phyloP scores from a whole-genome alignment of 2,329 filamentous ascomycete genomes.

The Teratosphaeriaceae sp. region DNA sequence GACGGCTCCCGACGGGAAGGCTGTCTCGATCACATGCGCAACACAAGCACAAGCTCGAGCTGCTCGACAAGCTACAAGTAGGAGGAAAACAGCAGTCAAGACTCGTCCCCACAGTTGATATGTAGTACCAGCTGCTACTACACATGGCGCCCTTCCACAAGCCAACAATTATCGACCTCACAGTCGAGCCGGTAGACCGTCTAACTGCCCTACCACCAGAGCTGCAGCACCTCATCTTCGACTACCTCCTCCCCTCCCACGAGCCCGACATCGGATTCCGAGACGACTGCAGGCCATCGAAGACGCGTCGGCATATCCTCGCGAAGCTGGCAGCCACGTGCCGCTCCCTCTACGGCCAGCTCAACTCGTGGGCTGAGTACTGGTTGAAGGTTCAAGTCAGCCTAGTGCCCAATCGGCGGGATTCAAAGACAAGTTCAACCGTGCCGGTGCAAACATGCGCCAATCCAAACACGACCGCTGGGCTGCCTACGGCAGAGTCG shows the following conservation, averaged over 20 bases:
- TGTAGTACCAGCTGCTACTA: too few relatives aligned
- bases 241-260: slow-evolving; percentile 22
- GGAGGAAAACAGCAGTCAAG: background rate
- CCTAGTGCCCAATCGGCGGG: too few relatives aligned
- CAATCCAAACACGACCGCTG: too few relatives aligned
- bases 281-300: background rate
- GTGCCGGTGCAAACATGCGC: too few relatives aligned
- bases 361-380: slow-evolving; percentile 23
- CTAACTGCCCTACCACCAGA: slow-evolving; percentile 22
- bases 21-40: too few relatives aligned
- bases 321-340: slow-evolving; percentile 19
- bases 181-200: slow-evolving; percentile 11
- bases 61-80: background rate
- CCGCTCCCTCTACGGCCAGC: slow-evolving; percentile 17
- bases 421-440: too few relatives aligned
- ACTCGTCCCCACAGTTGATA: too few relatives aligned
- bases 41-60: too few relatives aligned
- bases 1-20: too few relatives aligned
- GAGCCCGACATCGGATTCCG: slow-evolving; percentile 13
- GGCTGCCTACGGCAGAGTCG: too few relatives aligned
- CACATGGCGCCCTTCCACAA: background rate
- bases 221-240: slow-evolving; percentile 23
- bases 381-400: too few relatives aligned
- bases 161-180: slow-evolving; percentile 4
- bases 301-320: slow-evolving; percentile 11